Evolutionary conservation across 305 asterid genomes (phyloP), one percentile per base, ranked within the genome.

Genomic region (Fraxinus sp.): DNA sequence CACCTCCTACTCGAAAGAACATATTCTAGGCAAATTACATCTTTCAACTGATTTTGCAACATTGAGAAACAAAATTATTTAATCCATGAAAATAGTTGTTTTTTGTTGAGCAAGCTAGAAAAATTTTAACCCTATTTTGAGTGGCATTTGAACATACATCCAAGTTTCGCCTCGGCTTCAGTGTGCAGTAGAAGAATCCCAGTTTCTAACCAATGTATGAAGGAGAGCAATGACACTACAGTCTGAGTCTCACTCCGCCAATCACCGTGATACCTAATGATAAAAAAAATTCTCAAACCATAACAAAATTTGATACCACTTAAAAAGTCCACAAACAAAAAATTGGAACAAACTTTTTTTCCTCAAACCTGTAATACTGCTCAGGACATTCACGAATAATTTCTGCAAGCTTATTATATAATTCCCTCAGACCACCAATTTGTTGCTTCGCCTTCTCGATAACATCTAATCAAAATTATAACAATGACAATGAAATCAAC

Each of bases 161-260:
- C 99, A 82, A 96, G 97, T 88, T 90, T 90, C 77, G 91, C 95
- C 88, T 96, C 94, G 28, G 95, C 97, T 86, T 94, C 95, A 5
- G 89, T 80, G 62, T 96, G 99, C 80, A 94, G 87, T 82, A 96
- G 95, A 62, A 96, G 96, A 77, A 80, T 81, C 85, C 95, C 98
- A 0, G 91, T 91, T 83, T 94, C 99, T 78, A 94, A 82, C 91
- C 92, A 96, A 86, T 93, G 98, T 89, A 93, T 94, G 89, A 91
- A 94, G 37, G 97, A 97, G 73, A 96, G 90, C 86, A 93, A 83
- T 5, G 97, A 92, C 64, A 93, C 97, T 16, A 85, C 97, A 10
- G 89, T 82, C 87, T 96, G 98, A 0, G 97, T 89, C 89, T 94
- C 98, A 78, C 89, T 90, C 89, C 89, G 91, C 97, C 97, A 93